These are phyloP conservation scores for Carpinus fangiana DNA, from an alignment of 306 rosid species.

Conservation along the genomic window DNA sequence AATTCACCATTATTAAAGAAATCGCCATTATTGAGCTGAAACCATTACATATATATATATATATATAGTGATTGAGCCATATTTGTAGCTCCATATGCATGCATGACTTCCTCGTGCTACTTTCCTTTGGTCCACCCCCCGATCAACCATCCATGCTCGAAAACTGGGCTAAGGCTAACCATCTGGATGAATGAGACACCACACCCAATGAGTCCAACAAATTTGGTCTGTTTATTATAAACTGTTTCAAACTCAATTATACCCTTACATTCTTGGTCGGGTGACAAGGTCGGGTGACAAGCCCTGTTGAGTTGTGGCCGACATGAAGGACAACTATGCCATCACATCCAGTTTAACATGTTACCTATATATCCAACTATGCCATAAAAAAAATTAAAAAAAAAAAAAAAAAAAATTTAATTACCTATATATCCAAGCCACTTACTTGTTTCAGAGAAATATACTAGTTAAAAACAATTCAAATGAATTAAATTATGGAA, in stretches of 20 bases:
- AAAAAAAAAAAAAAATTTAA: too few species aligned
- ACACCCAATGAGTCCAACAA: slow-evolving; percentile 2
- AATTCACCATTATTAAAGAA: too few species aligned
- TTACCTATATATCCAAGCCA: too few species aligned
- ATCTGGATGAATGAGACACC: neutral
- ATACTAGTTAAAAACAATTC: neutral
- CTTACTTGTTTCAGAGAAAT: neutral
- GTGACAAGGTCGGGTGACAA: neutral
- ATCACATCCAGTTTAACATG: neutral
- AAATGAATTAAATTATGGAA: neutral
- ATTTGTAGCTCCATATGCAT: neutral
- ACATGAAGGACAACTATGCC: neutral
- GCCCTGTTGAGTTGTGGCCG: neutral
- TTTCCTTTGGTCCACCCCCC: slow-evolving; percentile 4
- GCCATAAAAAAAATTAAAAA: too few species aligned
- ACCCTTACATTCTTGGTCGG: too few species aligned
- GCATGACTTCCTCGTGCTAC: neutral
- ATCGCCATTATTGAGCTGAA: slow-evolving; percentile 27
- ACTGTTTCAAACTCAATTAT: neutral
- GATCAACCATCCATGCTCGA: slow-evolving; percentile 13
- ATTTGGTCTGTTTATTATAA: neutral
- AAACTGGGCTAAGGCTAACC: neutral
- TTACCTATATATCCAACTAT: neutral
- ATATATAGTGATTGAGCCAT: neutral
- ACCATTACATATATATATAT: neutral